Evolutionary conservation across 1,284 basidiomycete species (phyloP).

Genomic region (Tilletia setariae): DNA sequence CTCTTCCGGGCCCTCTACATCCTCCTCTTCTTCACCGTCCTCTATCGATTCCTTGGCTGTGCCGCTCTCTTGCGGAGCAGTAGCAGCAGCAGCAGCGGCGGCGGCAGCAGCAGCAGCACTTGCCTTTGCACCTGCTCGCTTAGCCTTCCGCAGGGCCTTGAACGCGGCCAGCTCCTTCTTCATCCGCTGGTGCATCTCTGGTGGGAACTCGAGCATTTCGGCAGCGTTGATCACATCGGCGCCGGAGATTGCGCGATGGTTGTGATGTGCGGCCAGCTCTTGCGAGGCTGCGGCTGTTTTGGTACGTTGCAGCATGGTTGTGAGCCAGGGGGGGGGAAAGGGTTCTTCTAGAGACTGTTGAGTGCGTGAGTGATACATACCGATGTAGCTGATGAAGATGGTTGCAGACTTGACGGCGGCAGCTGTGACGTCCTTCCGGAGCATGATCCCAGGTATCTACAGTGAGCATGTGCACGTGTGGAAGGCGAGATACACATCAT

Average conservation of each 20-base stretch:
- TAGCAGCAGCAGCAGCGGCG: neutral
- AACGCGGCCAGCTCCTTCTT: neutral
- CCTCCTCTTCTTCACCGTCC: constrained; percentile 1
- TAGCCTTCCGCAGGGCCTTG: constrained; percentile 8
- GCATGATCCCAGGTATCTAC: constrained; percentile 3
- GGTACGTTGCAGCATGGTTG: neutral
- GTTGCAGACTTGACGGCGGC: constrained; percentile 15
- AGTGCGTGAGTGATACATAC: neutral
- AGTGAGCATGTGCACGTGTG: neutral
- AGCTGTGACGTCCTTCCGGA: constrained; percentile 14
- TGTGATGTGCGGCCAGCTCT: constrained; percentile 11
- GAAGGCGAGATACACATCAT: too few relatives aligned
- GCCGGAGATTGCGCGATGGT: neutral
- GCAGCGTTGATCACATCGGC: constrained; percentile 9
- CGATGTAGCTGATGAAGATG: constrained; percentile 15
- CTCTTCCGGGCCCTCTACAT: neutral
- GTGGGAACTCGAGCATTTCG: constrained; percentile 6
- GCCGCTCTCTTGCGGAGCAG: neutral
- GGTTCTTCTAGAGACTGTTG: neutral
- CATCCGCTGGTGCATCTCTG: neutral
- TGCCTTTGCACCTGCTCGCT: neutral
- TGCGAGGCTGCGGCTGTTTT: constrained; percentile 9
- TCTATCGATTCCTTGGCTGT: neutral
- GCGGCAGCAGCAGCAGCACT: neutral
- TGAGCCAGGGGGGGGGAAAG: neutral